Conservation (phyloP, 2,329 filamentous ascomycete genomes). For the Aspergillus caelatus region DNA sequence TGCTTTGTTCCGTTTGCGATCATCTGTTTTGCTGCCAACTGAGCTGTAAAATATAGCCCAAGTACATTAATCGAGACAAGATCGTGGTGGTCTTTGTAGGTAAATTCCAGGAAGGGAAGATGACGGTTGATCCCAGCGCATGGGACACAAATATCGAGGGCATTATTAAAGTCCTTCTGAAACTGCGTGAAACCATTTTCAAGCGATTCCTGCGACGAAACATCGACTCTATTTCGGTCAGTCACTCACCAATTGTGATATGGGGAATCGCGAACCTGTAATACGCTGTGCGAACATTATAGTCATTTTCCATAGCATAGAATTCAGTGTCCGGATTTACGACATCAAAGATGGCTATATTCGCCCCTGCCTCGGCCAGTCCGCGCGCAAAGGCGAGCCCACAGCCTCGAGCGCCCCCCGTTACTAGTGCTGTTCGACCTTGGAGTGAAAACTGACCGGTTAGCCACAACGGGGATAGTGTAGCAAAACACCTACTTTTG, state of each 20-base stretch:
- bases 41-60: background rate
- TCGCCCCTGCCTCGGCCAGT: background rate
- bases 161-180: background rate
- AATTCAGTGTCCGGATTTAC: background rate
- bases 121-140: background rate
- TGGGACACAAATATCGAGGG: background rate
- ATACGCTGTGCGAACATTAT: background rate
- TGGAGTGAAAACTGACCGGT: background rate
- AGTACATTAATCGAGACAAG: background rate
- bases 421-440: background rate
- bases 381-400: background rate
- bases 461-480: background rate
- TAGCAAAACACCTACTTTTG: background rate
- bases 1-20: conserved; percentile 41
- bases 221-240: background rate
- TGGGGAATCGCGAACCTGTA: background rate
- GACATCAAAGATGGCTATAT: background rate
- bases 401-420: background rate
- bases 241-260: background rate
- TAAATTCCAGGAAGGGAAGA: background rate
- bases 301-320: background rate
- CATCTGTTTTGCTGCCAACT: background rate
- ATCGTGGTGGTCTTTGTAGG: background rate
- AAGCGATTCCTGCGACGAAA: background rate
- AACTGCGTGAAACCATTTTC: background rate